Percentiles rank a stretch among this genome's conserved stretches.
phyloP scores from a whole-genome alignment of 202 grass and related monocot species.

The Elaeis oleifera region DNA sequence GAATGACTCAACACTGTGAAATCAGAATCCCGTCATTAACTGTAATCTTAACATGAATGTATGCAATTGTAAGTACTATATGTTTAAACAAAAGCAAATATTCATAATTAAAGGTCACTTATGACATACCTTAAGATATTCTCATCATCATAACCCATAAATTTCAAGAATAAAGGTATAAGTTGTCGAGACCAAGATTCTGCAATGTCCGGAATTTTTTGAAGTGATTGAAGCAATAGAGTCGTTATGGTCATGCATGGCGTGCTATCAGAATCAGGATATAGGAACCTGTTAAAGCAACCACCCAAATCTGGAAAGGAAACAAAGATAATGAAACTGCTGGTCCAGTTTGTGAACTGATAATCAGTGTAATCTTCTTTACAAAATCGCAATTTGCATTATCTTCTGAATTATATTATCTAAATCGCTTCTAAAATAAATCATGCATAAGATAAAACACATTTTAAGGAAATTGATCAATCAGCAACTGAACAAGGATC shows the following conservation, averaged over 20 bases:
- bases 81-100: too few relatives aligned
- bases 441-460: too few relatives aligned
- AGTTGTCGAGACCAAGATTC: slow-evolving; percentile 81
- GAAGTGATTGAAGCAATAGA: slow-evolving; percentile 70
- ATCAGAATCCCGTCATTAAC: slow-evolving; percentile 14
- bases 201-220: slow-evolving; percentile 81
- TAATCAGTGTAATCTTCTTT: too few relatives aligned
- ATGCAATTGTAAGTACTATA: too few relatives aligned
- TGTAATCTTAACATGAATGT: too few relatives aligned
- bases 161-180: slow-evolving; percentile 81
- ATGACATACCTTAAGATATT: slow-evolving; percentile 47
- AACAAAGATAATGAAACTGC: neutral
- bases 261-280: slow-evolving; percentile 55
- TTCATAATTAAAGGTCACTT: too few relatives aligned
- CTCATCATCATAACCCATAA: slow-evolving; percentile 66
- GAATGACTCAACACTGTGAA: slow-evolving; percentile 59
- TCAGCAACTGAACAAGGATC: too few relatives aligned
- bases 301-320: slow-evolving; percentile 54
- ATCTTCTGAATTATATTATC: too few relatives aligned
- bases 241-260: slow-evolving; percentile 44
- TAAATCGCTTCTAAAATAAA: too few relatives aligned
- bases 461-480: too few relatives aligned
- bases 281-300: slow-evolving; percentile 52
- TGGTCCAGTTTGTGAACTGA: too few relatives aligned
- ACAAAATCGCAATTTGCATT: too few relatives aligned